Evolutionary conservation across 257 asterid genomes (phyloP).

Genomic region (Mitragyna speciosa): DNA sequence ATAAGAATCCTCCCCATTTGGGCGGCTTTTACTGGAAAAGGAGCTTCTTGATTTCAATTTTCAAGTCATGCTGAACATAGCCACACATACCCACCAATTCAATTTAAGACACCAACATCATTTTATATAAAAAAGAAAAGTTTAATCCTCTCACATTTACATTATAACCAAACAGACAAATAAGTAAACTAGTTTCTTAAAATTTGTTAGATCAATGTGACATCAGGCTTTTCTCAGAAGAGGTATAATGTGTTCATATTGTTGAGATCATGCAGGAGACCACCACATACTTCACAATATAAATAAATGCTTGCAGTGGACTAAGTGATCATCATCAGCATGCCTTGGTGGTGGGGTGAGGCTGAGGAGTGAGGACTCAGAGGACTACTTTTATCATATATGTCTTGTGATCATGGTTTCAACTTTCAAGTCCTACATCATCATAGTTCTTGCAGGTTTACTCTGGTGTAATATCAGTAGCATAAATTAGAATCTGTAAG

Average conservation of each 20-base stretch:
- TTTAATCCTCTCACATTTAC: too few species aligned
- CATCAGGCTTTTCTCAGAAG: constrained; percentile 6
- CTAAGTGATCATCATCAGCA: neutral
- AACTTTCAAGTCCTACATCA: neutral
- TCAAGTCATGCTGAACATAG: neutral
- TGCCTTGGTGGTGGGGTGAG: neutral
- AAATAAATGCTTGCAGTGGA: neutral
- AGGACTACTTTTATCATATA: neutral
- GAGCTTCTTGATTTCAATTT: neutral
- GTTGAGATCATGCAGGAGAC: too few species aligned
- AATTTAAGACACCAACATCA: too few species aligned
- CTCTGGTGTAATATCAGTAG: too few species aligned
- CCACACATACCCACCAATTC: neutral
- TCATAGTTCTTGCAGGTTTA: neutral
- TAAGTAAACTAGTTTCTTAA: too few species aligned
- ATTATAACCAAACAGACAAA: too few species aligned
- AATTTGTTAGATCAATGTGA: constrained; percentile 2
- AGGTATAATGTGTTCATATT: neutral
- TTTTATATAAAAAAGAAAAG: too few species aligned
- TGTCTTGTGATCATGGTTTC: neutral
- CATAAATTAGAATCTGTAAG: neutral
- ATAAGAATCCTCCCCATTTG: neutral
- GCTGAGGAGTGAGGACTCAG: too few species aligned
- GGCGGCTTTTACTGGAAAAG: neutral
- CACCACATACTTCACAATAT: too few species aligned